A percentile compares a stretch with the other conserved stretches of the same genome.
These are phyloP conservation scores for Clonostachys sp. DNA, from an alignment of 2,329 filamentous ascomycete genomes.

Conservation along the genomic window DNA sequence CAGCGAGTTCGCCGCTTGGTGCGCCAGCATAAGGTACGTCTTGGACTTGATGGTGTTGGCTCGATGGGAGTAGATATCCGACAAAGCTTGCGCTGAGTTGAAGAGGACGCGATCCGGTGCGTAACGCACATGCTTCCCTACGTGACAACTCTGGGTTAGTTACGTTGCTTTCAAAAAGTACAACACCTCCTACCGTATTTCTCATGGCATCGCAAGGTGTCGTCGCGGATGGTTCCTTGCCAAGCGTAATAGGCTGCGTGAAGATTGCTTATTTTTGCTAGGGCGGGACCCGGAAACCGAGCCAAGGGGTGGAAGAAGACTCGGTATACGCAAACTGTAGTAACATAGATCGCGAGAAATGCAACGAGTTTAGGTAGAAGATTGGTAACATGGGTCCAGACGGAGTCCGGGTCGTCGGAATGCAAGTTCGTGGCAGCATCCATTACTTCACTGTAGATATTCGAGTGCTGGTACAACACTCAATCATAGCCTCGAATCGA, in stretches of 20 bases:
- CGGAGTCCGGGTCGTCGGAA: no score
- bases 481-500: no score
- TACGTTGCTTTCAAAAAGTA: not conserved
- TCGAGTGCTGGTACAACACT: no score
- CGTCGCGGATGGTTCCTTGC: not conserved
- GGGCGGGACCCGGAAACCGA: constrained; percentile 25
- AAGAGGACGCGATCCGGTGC: not conserved
- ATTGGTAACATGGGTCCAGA: no score
- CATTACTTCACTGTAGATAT: no score
- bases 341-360: not conserved
- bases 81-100: not conserved
- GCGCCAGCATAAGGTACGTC: not conserved
- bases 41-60: not conserved
- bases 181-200: not conserved
- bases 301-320: constrained; percentile 20
- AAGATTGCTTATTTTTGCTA: constrained; percentile 21
- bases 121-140: not conserved
- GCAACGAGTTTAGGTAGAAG: not conserved
- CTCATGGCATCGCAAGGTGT: not conserved
- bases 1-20: not conserved
- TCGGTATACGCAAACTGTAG: constrained; percentile 1
- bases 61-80: not conserved
- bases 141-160: not conserved
- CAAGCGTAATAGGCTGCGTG: constrained; percentile 15
- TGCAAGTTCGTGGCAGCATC: no score